Conservation (phyloP, 805 yeast species). For the Candida tammaniensis region DNA sequence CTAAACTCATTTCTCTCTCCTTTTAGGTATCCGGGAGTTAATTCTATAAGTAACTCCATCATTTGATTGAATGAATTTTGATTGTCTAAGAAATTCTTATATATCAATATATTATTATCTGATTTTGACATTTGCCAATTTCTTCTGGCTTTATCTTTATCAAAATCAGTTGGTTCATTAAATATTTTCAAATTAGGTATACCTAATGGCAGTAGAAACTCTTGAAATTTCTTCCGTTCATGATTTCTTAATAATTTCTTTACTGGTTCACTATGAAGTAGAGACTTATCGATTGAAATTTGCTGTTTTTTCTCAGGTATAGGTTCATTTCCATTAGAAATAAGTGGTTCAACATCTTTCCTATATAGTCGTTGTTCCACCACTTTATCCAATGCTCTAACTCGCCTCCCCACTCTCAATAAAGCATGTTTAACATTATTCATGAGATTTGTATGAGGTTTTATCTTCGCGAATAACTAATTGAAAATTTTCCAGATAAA, state of each 20-base stretch:
- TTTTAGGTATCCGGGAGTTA: conserved; percentile 30
- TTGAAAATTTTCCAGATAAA: conserved; percentile 4
- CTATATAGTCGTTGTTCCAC: background rate
- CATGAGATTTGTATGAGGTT: conserved; percentile 3
- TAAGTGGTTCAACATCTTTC: background rate
- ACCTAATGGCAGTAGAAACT: conserved; percentile 33
- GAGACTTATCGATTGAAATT: no score
- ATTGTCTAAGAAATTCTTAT: conserved; percentile 25
- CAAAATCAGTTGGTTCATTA: conserved; percentile 21
- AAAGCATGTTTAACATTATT: conserved; percentile 6
- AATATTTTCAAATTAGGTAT: conserved; percentile 32
- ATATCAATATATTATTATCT: conserved; percentile 15
- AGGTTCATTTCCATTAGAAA: background rate
- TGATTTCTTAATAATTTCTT: conserved; percentile 4
- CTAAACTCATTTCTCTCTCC: conserved; percentile 14
- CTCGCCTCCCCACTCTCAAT: conserved; percentile 5
- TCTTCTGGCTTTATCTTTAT: conserved; percentile 20
- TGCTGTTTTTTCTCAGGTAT: no score
- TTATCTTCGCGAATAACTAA: conserved; percentile 3
- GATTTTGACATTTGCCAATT: conserved; percentile 25
- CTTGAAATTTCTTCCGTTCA: conserved; percentile 15
- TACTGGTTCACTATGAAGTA: background rate
- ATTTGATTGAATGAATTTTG: conserved; percentile 29
- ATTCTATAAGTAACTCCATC: conserved; percentile 27
- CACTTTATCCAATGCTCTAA: conserved; percentile 5